Percentiles rank a stretch among this genome's conserved stretches.
phyloP scores from a whole-genome alignment of 306 rosid genomes.

The Quillaja saponaria region DNA sequence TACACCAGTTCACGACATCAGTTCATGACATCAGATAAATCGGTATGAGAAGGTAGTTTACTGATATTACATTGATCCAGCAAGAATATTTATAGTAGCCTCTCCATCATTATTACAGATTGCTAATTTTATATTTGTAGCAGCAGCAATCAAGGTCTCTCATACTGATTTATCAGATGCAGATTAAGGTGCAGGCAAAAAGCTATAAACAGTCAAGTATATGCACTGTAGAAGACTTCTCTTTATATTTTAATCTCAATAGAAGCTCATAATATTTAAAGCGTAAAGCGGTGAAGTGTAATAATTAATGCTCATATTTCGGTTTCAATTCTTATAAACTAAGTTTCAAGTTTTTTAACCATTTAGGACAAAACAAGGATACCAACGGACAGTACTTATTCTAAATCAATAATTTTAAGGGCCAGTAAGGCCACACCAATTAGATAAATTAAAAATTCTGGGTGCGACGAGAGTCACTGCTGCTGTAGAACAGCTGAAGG shows the following conservation, averaged over 20 bases:
- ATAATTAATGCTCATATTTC: not conserved
- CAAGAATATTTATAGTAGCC: not conserved
- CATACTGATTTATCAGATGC: not conserved
- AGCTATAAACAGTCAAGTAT: too few species aligned
- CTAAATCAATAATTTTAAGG: not conserved
- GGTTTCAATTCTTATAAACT: not conserved
- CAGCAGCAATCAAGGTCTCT: too few species aligned
- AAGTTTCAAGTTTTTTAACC: constrained; percentile 2
- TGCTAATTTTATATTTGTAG: not conserved
- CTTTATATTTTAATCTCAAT: too few species aligned
- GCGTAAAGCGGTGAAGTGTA: too few species aligned
- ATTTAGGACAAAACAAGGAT: not conserved
- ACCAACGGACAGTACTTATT: not conserved
- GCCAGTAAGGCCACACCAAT: not conserved
- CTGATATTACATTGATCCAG: not conserved
- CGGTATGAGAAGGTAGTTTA: not conserved
- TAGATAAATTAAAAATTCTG: not conserved
- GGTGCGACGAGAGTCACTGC: constrained; percentile 8
- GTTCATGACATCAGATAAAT: not conserved
- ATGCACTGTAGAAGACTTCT: too few species aligned
- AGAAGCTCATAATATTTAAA: too few species aligned
- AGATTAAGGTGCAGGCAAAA: not conserved
- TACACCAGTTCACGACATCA: too few species aligned
- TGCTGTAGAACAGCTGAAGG: constrained; percentile 2
- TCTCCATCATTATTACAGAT: not conserved